These are phyloP conservation scores for Aspergillus niger DNA, from an alignment of 2,329 filamentous ascomycete genomes.

Conservation along the genomic window DNA sequence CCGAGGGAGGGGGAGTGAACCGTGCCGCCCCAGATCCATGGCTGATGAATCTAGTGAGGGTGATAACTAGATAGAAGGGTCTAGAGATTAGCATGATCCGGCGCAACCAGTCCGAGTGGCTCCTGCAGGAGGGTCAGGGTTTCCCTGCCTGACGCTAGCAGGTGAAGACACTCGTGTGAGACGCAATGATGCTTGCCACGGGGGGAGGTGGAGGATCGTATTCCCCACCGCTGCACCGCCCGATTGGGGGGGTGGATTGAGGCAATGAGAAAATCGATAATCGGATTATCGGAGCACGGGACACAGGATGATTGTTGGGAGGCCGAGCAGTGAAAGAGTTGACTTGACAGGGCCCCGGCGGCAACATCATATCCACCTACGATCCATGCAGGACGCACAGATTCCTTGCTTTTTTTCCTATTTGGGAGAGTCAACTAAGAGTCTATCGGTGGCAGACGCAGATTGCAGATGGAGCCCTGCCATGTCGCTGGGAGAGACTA, in stretches of 20 bases:
- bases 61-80: conserved; percentile 15
- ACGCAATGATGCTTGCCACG: conserved; percentile 21
- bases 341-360: conserved; percentile 15
- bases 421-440: neutral
- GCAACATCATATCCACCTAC: conserved; percentile 3
- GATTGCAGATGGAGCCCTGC: conserved; percentile 5
- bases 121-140: conserved; percentile 16
- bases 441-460: conserved; percentile 6
- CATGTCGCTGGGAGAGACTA: conserved; percentile 17
- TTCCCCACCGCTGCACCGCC: conserved; percentile 18
- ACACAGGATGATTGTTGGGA: conserved; percentile 5
- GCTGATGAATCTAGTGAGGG: conserved; percentile 10
- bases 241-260: conserved; percentile 5
- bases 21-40: conserved; percentile 15
- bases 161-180: conserved; percentile 14
- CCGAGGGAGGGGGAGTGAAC: conserved; percentile 3
- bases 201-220: conserved; percentile 9
- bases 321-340: neutral
- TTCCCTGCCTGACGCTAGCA: conserved; percentile 16
- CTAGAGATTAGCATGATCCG: conserved; percentile 10
- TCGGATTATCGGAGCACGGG: conserved; percentile 16
- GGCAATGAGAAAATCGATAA: conserved; percentile 6
- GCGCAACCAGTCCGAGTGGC: conserved; percentile 12
- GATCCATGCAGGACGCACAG: conserved; percentile 16
- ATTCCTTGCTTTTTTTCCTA: conserved; percentile 14